Evolutionary conservation across 345 rosid species (phyloP), one percentile per base, ranked within the genome.

Genomic region (Aquilaria sinensis): DNA sequence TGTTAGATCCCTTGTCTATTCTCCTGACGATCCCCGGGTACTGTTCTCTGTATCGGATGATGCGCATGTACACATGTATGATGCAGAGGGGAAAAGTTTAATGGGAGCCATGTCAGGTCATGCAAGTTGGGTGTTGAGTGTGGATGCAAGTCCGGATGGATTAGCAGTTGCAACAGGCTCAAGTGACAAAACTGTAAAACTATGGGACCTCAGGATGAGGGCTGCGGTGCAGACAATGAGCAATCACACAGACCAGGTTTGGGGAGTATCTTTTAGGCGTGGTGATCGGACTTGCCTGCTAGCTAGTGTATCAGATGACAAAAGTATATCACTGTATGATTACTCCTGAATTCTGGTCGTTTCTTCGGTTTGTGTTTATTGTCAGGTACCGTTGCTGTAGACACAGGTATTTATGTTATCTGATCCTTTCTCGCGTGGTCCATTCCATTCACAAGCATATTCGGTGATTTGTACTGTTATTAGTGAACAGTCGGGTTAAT

Each of bases 201-300:
- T 94, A 10, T 94, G 99, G 99, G 99, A 94, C 85, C 84, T 94
- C 31, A 77, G 71, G 71, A 89, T 84, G 96, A 87, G 93, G 76
- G 91, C 88, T 0, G 96, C 99, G 0, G 78, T 88, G 58, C 99
- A 94, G 83, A 88, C 97, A 49, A 82, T 85, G 99, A 90, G 80
- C 58, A 86, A 85, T 72, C 99, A 90, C 69, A 67, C 80, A 2
- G 99, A 88, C 70, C 97, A 94, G 72, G 97, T 94, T 51, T 94
- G 99, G 97, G 85, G 78, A 47, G 99, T 94, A 57, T 76, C 96
- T 2, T 94, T 90, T 79, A 83, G 86, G 46, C 84, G 87, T 52
- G 78, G 84, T 23, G 71, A 45, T 56, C 80, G 84, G 12, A 77
- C 74, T 48, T 88, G 89, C 47, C 80, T 90, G 13, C 88, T 91